Base-by-base conservation (phyloP, 2,329 filamentous ascomycete genomes). In the Epichloe coenophiala region DNA sequence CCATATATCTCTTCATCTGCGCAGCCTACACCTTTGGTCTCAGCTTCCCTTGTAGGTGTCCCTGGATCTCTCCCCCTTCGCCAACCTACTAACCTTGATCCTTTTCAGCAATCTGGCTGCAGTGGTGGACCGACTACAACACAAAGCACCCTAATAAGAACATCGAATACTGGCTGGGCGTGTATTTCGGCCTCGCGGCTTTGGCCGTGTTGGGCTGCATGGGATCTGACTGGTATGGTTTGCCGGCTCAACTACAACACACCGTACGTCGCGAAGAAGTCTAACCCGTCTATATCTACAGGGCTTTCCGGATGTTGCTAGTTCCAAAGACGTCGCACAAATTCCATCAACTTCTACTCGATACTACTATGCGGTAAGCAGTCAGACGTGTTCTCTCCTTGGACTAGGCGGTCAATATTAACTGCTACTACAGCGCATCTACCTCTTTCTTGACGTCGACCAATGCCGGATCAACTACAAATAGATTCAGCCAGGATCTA, bases 401-500 rank as follows among this genome's bases (percentile, higher is more conserved):
- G 33, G 7, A 27, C 23, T n/a, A 27, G 13, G 2, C 12, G 38
- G 7, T 5, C n/a, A 9, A 5, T n/a, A 6, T 21, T 36, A n/a
- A 45, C 2, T n/a, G 11, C 3, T 7, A 17, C n/a, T 46, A 3
- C 15, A 58, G 56, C 8, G 56, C 56, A 31, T 40, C 65, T 2
- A 60, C 66, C 17, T 54, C 54, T 3, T 68, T 68, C 54, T 63
- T 70, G 41, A 64, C 64, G 0, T 60, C 56, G 5, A 68, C 67
- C 1, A 63, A 68, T 49, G 61, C 59, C 8, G 67, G 67, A 13
- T 55, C 63, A 1, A 61, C 64, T 1, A 61, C 63, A 21, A 68
- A 70, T 47, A 54, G 65, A 27, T 70, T 71, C 52, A 68, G 65
- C 3, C 68, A 71, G 48, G 68, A 70, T 53, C 64, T 70, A 53